A percentile compares a stretch with the other conserved stretches of the same genome.
Evolutionary conservation across 164 flowering plant species (phyloP).

Genomic region (Vitis vinifera): DNA sequence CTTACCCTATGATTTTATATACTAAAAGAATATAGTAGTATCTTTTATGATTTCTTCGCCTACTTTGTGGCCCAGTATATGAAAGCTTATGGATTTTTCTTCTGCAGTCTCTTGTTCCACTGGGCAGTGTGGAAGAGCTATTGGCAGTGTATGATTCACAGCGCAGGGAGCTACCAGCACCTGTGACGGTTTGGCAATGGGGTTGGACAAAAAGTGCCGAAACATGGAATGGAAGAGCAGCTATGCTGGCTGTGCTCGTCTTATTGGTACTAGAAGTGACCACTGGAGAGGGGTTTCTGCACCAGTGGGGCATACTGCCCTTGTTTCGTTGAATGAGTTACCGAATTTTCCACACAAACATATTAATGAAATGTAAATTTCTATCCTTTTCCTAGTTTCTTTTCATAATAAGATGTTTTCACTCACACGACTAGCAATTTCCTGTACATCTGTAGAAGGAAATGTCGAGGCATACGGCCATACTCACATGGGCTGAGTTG

Average conservation of each 20-base stretch:
- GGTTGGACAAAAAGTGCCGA: constrained; percentile 99
- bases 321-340: constrained; percentile 38
- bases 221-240: constrained; percentile 99
- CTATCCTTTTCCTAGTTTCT: no score
- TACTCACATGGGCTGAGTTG: no score
- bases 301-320: constrained; percentile 89
- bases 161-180: constrained; percentile 87
- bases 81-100: not conserved
- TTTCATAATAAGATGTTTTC: no score
- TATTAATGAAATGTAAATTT: no score
- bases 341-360: no score
- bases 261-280: constrained; percentile 83
- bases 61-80: no score
- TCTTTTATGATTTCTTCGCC: no score
- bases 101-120: constrained; percentile 90
- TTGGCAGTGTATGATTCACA: constrained; percentile 93
- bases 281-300: constrained; percentile 85
- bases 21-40: no score
- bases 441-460: no score
- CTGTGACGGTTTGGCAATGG: constrained; percentile 95
- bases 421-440: no score
- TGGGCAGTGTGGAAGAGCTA: constrained; percentile 93
- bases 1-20: no score
- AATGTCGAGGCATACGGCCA: no score
- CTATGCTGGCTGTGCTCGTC: constrained; percentile 88